phyloP scores from a whole-genome alignment of 1,284 basidiomycete genomes.

The Austropuccinia psidii region DNA sequence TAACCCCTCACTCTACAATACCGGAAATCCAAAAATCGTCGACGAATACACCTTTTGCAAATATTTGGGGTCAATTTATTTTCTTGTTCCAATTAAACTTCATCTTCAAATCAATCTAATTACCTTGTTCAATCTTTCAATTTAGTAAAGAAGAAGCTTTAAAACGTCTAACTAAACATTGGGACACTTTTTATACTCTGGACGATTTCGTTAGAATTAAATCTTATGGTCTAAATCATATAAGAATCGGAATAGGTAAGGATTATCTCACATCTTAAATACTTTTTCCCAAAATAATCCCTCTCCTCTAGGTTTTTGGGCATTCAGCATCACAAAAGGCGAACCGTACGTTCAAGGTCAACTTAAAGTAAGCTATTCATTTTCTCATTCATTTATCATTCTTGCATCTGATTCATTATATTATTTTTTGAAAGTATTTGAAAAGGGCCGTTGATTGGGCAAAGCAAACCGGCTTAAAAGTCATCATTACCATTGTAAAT shows the following conservation, averaged over 20 bases:
- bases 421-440: constrained; percentile 46
- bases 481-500: constrained; percentile 62
- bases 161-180: constrained; percentile 56
- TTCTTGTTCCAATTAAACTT: not conserved
- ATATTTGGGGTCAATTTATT: constrained; percentile 50
- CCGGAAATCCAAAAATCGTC: constrained; percentile 57
- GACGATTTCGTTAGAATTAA: constrained; percentile 64
- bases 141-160: constrained; percentile 38
- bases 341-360: constrained; percentile 81
- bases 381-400: not conserved
- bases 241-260: constrained; percentile 78
- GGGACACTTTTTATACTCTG: constrained; percentile 74
- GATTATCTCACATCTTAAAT: not conserved
- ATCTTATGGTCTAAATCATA: constrained; percentile 69
- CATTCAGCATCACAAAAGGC: constrained; percentile 67
- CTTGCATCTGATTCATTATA: not conserved
- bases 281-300: no score
- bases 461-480: constrained; percentile 62
- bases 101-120: not conserved
- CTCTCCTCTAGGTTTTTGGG: constrained; percentile 45
- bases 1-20: constrained; percentile 63
- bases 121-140: not conserved
- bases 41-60: constrained; percentile 65
- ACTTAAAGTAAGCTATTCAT: constrained; percentile 49
- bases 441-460: constrained; percentile 69